Evolutionary conservation across 164 flowering plant genomes (phyloP), one percentile per base, ranked within the genome.

Genomic region (Dillenia suffruticosa): DNA sequence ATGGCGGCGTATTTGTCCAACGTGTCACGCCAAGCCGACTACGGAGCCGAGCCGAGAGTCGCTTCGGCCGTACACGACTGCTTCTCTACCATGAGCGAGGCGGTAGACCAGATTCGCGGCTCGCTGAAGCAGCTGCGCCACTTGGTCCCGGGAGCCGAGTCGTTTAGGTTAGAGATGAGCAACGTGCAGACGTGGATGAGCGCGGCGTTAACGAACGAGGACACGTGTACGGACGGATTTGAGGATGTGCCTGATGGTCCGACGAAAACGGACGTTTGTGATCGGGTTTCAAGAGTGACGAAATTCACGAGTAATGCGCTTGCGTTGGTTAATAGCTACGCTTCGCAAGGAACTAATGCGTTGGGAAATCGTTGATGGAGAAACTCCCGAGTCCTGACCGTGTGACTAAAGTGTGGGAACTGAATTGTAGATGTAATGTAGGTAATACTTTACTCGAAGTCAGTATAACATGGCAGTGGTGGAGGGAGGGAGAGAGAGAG

Each of bases 181-280:
- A 86, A 93, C 70, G 94, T 89, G 66, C 87, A 90, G 87, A 93
- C 98, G 72, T 93, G 96, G 96, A 86, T 93, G 92, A 93, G 98
- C 71, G 96, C 98, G 0, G 97, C 94, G 6, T 65, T 90, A 44
- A 88, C 96, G 17, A 82, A 90, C 66, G 87, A 90, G 82, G 90
- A 87, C 62, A 90, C 97, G 64, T 93, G 98, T 56, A 74, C 80
- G 48, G 98, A 93, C 62, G 97, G 92, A 19, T 82, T 93, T 46
- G 76, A 80, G 45, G 89, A 70, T 6, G 90, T 76, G 17, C 17
- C 53, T 0, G 83, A 77, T 7, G 77, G 75, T 4, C 64, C 80
- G 13, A 10, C 78, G 74, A 90, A 88, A 64, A 4, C 62, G 17
- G 83, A 75, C 52, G 84, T 87, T 1, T 61, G 72, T 22, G 65